These are phyloP conservation scores for Phaffia tasmanica DNA, from an alignment of 768 basidiomycete species.

Conservation along the genomic window DNA sequence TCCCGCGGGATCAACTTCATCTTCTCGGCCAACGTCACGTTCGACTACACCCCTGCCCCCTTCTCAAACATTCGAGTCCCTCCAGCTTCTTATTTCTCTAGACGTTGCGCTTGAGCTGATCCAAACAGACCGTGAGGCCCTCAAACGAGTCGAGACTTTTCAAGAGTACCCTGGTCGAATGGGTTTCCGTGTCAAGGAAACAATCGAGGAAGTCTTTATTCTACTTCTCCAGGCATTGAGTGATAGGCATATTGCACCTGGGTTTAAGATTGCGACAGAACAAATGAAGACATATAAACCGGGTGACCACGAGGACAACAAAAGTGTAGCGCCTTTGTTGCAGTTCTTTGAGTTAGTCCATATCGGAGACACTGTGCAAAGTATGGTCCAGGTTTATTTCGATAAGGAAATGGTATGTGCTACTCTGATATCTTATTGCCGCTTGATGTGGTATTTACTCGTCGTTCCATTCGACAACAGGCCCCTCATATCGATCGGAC, in stretches of 20 bases:
- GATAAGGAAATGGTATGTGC: slow-evolving; percentile 77
- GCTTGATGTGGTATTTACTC: not conserved
- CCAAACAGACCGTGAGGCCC: slow-evolving; percentile 77
- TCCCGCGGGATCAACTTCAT: slow-evolving; percentile 7
- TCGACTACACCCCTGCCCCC: slow-evolving; percentile 7
- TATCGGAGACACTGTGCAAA: slow-evolving; percentile 92
- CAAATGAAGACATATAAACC: slow-evolving; percentile 86
- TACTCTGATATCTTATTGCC: not conserved
- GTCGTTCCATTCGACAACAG: slow-evolving; percentile 38
- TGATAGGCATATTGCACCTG: slow-evolving; percentile 65
- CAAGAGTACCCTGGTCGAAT: slow-evolving; percentile 73
- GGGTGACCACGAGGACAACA: slow-evolving; percentile 66
- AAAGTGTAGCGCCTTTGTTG: slow-evolving; percentile 77
- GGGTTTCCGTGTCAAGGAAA: slow-evolving; percentile 77
- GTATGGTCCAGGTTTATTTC: slow-evolving; percentile 95
- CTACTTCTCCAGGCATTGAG: slow-evolving; percentile 65
- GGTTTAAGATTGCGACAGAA: slow-evolving; percentile 72
- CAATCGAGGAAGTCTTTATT: slow-evolving; percentile 87
- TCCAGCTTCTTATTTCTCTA: slow-evolving; percentile 83
- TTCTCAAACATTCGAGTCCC: slow-evolving; percentile 42
- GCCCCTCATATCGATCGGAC: slow-evolving; percentile 76
- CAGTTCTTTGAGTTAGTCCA: slow-evolving; percentile 98
- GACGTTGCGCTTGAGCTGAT: slow-evolving; percentile 85
- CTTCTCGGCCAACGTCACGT: not conserved
- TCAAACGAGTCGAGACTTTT: slow-evolving; percentile 89